Percentiles rank a stretch among this genome's conserved stretches.
Conservation (phyloP, 306 rosid genomes). For the Vigna trinervia region DNA sequence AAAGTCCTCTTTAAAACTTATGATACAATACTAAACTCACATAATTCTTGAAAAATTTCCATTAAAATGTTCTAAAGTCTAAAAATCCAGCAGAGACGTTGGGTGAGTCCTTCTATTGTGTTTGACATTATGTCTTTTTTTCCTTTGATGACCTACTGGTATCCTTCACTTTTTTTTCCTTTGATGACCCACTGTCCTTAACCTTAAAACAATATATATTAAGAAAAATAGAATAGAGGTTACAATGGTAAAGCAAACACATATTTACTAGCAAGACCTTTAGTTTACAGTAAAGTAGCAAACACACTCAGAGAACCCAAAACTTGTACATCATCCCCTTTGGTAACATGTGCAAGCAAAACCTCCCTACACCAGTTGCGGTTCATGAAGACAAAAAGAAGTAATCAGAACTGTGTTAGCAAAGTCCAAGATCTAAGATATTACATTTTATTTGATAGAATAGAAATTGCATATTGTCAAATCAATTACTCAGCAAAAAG, state of each 20-base stretch:
- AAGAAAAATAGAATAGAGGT: constrained; percentile 44
- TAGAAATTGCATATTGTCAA: too few relatives aligned
- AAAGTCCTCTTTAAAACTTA: too few relatives aligned
- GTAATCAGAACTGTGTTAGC: constrained; percentile 2
- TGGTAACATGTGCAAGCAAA: constrained; percentile 71
- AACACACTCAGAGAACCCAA: constrained; percentile 78
- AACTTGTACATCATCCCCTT: constrained; percentile 76
- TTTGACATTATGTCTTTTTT: too few relatives aligned
- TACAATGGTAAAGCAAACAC: constrained; percentile 33
- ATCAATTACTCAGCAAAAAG: too few relatives aligned
- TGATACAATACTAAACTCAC: too few relatives aligned
- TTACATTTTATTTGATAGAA: not conserved
- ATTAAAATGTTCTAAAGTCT: too few relatives aligned
- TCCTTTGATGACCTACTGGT: too few relatives aligned
- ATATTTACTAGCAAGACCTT: constrained; percentile 63
- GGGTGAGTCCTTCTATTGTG: too few relatives aligned
- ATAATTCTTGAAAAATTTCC: too few relatives aligned
- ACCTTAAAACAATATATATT: not conserved
- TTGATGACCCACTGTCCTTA: too few relatives aligned
- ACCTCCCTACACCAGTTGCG: constrained; percentile 63
- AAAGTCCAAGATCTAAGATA: constrained; percentile 27
- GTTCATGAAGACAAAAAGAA: constrained; percentile 21
- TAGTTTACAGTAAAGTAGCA: constrained; percentile 89
- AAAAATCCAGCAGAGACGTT: too few relatives aligned
- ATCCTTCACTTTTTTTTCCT: too few relatives aligned